Evolutionary conservation across 148 eudicot species (phyloP), one percentile per base, ranked within the genome.

Genomic region (Dysphania ambrosioides): DNA sequence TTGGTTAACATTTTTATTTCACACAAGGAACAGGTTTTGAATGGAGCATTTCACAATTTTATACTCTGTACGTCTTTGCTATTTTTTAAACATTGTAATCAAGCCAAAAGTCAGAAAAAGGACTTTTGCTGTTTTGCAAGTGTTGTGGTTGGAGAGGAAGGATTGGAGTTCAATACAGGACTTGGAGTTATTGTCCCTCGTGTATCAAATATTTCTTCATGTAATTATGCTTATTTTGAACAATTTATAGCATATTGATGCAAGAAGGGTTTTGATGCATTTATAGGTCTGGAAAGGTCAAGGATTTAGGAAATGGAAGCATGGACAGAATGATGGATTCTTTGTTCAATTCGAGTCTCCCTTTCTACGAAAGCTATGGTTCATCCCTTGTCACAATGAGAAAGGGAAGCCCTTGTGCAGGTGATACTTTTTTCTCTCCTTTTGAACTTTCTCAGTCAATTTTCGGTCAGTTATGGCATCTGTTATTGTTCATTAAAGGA

Each of bases 221-320:
- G n/a, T n/a, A n/a, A n/a, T n/a, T n/a, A n/a, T n/a, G n/a, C n/a
- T n/a, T n/a, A n/a, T n/a, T 47, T 47, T 47, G 16, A 12, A 16
- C 13, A 47, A 6, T 47, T 18, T 47, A 16, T 15, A 11, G 4
- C 53, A 47, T 47, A 31, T 13, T 63, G 67, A 63, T 31, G 53
- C 35, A 8, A 36, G 34, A 49, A 68, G 19, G 11, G 31, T 47
- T 9, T 51, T 75, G n/a, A 68, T 82, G 41, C 75, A n/a, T 64
- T 63, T 72, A 55, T 80, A 95, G 98, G 92, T 95, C 16, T 95
- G 99, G 99, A 92, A 92, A 85, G 99, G 99, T 31, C 93, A 88
- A 81, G 99, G 99, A 79, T 89, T 91, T 55, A 85, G 97, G 82
- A 95, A 95, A 88, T 95, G 99, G 99, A 95, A 85, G 79, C 90